These are phyloP conservation scores for Yamadazyma phyllophila DNA, from an alignment of 805 yeast genomes.

Conservation along the genomic window DNA sequence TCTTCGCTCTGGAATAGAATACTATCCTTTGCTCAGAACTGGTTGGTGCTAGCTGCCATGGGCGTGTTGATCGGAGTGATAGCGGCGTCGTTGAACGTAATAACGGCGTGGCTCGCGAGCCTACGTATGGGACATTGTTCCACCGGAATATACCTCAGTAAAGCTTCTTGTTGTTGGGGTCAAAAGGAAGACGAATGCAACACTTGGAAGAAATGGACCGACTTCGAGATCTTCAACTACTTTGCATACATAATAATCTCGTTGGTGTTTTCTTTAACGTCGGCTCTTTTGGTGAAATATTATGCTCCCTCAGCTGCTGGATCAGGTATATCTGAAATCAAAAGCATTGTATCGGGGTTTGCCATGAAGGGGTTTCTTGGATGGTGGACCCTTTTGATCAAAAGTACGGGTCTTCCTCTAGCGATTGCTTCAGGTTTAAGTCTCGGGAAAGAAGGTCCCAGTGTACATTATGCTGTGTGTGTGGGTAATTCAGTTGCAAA, in stretches of 20 bases:
- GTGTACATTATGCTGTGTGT: constrained; percentile 96
- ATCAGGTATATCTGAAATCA: constrained; percentile 95
- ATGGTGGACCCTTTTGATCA: constrained; percentile 67
- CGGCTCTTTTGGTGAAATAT: constrained; percentile 65
- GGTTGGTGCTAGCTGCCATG: constrained; percentile 72
- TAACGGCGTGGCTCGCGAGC: constrained; percentile 84
- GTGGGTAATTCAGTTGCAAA: constrained; percentile 81
- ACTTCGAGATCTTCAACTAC: constrained; percentile 46
- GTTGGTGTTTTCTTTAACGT: constrained; percentile 55
- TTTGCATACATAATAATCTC: constrained; percentile 58
- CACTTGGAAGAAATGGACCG: constrained; percentile 71
- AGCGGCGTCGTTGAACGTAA: constrained; percentile 77
- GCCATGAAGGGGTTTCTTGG: constrained; percentile 73
- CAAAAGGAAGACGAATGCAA: constrained; percentile 48
- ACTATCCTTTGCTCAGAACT: constrained; percentile 47
- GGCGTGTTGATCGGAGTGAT: constrained; percentile 78
- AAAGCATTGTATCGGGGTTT: constrained; percentile 91
- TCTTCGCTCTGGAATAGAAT: constrained; percentile 23
- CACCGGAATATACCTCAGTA: constrained; percentile 64
- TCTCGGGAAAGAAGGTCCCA: constrained; percentile 97
- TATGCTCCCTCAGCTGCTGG: constrained; percentile 94
- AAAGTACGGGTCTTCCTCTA: constrained; percentile 78
- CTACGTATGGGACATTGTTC: constrained; percentile 78
- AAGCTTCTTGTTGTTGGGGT: constrained; percentile 81
- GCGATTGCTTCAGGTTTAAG: constrained; percentile 92